These are phyloP conservation scores for Penicillium sp. DNA, from an alignment of 2,329 filamentous ascomycete species.

Conservation along the genomic window DNA sequence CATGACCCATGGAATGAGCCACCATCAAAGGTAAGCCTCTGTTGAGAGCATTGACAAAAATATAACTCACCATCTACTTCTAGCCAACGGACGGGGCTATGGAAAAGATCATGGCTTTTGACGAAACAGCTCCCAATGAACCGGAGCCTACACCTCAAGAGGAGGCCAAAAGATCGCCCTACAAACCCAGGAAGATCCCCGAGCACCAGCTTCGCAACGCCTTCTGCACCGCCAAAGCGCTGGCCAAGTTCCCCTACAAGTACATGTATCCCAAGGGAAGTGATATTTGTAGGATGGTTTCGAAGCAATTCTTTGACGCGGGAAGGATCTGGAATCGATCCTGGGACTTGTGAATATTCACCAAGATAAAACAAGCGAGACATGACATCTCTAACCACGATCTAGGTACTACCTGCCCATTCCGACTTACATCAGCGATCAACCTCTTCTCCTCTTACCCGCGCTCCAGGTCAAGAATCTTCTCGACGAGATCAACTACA, in stretches of 20 bases:
- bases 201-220: neutral
- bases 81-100: neutral
- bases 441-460: neutral
- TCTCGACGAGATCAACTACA: neutral
- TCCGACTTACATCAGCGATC: neutral
- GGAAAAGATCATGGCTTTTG: neutral
- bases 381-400: neutral
- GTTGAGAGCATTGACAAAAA: neutral
- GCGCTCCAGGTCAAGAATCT: neutral
- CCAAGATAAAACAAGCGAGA: too few relatives aligned
- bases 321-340: neutral
- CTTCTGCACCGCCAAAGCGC: neutral
- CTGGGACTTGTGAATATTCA: neutral
- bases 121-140: too few relatives aligned
- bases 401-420: conserved; percentile 1
- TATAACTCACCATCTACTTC: neutral
- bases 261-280: neutral
- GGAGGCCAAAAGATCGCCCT: neutral
- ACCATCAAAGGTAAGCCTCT: neutral
- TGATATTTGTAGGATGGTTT: neutral
- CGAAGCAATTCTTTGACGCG: neutral
- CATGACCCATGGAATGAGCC: neutral
- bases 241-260: neutral
- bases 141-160: neutral
- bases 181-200: neutral